Percentiles rank a stretch among this genome's conserved stretches.
These are phyloP conservation scores for Neurospora sp. DNA, from an alignment of 495 filamentous ascomycete species.

Conservation along the genomic window DNA sequence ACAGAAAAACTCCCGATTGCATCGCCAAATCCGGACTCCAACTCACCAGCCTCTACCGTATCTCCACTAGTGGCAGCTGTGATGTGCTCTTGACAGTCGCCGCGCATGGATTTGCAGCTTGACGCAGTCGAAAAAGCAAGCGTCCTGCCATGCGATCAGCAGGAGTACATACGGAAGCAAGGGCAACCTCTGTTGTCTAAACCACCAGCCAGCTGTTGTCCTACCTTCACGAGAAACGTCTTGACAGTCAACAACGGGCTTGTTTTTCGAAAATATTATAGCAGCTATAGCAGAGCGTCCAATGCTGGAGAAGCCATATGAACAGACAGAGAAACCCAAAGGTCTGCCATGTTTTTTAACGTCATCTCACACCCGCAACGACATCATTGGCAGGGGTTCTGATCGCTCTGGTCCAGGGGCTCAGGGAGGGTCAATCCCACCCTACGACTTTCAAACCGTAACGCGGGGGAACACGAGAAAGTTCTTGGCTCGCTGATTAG, in stretches of 20 bases:
- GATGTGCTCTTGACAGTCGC: not conserved
- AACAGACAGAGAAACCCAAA: conserved; percentile 1
- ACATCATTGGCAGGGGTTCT: conserved; percentile 18
- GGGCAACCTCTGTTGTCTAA: not conserved
- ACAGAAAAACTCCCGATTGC: not conserved
- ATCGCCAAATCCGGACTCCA: not conserved
- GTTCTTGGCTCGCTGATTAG: not conserved
- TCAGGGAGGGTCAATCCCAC: not conserved
- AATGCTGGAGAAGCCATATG: not conserved
- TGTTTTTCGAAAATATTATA: not conserved
- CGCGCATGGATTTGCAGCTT: not conserved
- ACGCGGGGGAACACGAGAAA: not conserved
- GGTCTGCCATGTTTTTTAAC: conserved; percentile 5
- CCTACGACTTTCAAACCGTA: not conserved
- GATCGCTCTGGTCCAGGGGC: not conserved
- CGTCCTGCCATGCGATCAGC: not conserved
- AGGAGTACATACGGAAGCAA: not conserved
- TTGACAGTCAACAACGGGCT: not conserved
- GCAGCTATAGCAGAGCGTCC: not conserved
- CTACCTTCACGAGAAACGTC: not conserved
- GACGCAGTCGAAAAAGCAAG: not conserved
- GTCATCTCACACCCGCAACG: conserved; percentile 6
- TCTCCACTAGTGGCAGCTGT: not conserved
- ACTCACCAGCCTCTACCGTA: not conserved
- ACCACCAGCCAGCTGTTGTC: not conserved